Evolutionary conservation across 2,329 filamentous ascomycete species (phyloP).

Genomic region (Albifimbria verrucaria): DNA sequence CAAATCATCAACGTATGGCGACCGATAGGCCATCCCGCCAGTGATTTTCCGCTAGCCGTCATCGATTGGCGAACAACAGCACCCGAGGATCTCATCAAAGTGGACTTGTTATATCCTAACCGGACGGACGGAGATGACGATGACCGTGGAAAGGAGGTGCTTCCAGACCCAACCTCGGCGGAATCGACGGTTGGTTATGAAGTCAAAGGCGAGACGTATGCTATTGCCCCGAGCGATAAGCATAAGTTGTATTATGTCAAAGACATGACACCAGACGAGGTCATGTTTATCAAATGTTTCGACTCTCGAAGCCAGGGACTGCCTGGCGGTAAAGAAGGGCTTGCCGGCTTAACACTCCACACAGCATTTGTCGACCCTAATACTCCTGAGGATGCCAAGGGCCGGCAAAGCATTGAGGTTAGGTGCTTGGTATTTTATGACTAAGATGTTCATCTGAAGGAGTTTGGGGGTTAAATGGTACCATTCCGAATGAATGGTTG

Average conservation of each 20-base stretch:
- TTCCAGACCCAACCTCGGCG: constrained; percentile 11
- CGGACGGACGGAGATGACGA: constrained; percentile 16
- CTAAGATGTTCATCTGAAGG: no score
- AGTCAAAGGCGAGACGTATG: constrained; percentile 18
- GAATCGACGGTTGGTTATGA: constrained; percentile 17
- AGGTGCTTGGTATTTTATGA: constrained; percentile 21
- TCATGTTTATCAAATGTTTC: constrained; percentile 24
- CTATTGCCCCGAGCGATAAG: constrained; percentile 13
- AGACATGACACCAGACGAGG: constrained; percentile 23
- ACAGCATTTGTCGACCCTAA: constrained; percentile 20
- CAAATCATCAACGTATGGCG: constrained; percentile 51
- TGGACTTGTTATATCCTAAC: constrained; percentile 19
- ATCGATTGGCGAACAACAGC: constrained; percentile 19
- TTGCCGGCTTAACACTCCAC: constrained; percentile 19
- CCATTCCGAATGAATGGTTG: no score
- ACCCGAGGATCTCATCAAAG: constrained; percentile 18
- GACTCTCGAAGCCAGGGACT: constrained; percentile 20
- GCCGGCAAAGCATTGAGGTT: constrained; percentile 20
- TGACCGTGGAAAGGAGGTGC: constrained; percentile 19
- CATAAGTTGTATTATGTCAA: constrained; percentile 22
- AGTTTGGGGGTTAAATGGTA: no score
- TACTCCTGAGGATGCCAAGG: constrained; percentile 15
- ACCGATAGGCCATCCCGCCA: constrained; percentile 23
- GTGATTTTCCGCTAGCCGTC: constrained; percentile 19
- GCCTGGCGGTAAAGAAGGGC: constrained; percentile 12